Percentiles rank a stretch among this genome's conserved stretches.
These are phyloP conservation scores for Populus hybrid DNA, from an alignment of 441 rosid genomes.

Conservation along the genomic window DNA sequence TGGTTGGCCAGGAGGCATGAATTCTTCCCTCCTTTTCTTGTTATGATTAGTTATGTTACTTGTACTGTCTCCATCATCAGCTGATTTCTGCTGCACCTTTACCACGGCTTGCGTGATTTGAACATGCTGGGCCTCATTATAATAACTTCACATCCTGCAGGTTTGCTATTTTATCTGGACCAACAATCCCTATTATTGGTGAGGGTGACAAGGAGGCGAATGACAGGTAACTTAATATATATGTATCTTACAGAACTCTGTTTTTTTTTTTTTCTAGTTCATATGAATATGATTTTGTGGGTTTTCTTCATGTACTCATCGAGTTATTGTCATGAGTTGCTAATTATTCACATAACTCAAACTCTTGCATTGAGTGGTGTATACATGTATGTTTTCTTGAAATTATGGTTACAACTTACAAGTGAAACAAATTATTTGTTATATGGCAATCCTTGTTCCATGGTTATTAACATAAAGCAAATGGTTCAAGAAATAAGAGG, in stretches of 20 bases:
- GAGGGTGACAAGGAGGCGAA: slow-evolving; percentile 97
- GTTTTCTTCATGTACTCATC: background rate
- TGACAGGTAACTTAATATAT: slow-evolving; percentile 59
- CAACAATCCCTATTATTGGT: slow-evolving; percentile 95
- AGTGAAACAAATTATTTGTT: background rate
- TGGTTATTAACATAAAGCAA: background rate
- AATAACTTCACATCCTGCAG: slow-evolving; percentile 39
- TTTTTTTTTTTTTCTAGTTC: slow-evolving; percentile 1
- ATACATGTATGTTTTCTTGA: background rate
- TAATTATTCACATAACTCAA: background rate
- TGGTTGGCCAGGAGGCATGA: slow-evolving; percentile 95
- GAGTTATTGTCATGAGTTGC: background rate
- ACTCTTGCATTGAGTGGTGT: background rate
- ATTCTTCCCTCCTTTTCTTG: slow-evolving; percentile 17
- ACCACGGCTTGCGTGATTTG: slow-evolving; percentile 16
- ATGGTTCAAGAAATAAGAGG: background rate
- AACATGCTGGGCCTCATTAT: slow-evolving; percentile 14
- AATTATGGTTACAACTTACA: background rate
- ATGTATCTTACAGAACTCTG: background rate
- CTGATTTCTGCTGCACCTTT: slow-evolving; percentile 17
- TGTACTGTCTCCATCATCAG: background rate
- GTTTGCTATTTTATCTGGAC: slow-evolving; percentile 93
- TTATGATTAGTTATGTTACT: background rate
- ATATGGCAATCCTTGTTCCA: background rate
- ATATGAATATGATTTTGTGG: background rate